These are phyloP conservation scores for Entamoeba histolytica DNA, from an alignment of 208 protist genomes.

Conservation along the genomic window DNA sequence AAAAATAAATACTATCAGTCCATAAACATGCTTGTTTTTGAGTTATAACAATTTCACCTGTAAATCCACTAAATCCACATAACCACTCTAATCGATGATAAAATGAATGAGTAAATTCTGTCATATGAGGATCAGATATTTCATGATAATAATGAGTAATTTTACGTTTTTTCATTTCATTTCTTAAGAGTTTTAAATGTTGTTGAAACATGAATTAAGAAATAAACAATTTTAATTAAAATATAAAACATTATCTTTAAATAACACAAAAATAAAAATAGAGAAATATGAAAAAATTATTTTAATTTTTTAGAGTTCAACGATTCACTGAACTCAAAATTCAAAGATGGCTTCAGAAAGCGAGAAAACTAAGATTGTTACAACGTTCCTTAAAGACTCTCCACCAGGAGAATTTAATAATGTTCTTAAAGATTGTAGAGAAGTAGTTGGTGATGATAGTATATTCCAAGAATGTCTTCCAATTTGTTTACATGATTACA, in stretches of 20 bases:
- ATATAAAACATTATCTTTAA: no score
- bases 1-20: neutral
- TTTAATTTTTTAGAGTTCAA: no score
- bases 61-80: neutral
- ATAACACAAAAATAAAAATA: no score
- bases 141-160: neutral
- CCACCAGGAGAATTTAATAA: neutral
- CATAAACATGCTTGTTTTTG: neutral
- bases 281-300: no score
- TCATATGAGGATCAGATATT: neutral
- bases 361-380: neutral
- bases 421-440: neutral
- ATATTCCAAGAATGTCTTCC: neutral
- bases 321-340: neutral
- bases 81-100: neutral
- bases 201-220: no score
- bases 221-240: no score
- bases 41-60: neutral
- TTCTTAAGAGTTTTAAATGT: neutral
- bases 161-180: neutral
- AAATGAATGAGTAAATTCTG: neutral
- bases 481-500: neutral
- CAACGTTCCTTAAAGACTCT: neutral
- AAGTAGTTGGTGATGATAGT: neutral
- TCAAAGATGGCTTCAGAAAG: neutral